A percentile compares a stretch with the other conserved stretches of the same genome.
Conservation (phyloP, 768 basidiomycete species). For the Hypsizygus marmoreus region DNA sequence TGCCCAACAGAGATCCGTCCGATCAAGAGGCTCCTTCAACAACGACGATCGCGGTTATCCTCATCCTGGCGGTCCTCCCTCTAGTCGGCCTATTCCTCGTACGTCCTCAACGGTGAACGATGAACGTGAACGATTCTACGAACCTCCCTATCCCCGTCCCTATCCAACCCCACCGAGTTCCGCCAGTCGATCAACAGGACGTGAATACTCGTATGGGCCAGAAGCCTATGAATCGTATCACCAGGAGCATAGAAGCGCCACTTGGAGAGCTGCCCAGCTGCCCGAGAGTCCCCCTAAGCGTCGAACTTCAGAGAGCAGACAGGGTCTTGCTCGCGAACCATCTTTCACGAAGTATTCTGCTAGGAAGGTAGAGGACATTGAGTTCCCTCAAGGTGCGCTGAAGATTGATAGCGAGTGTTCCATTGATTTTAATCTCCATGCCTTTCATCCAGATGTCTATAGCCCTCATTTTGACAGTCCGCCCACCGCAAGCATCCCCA, state of each 20-base stretch:
- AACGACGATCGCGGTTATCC: conserved; percentile 20
- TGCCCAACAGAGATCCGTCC: too few species aligned
- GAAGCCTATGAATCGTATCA: conserved; percentile 3
- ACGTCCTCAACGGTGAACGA: conserved; percentile 16
- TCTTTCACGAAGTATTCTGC: conserved; percentile 17
- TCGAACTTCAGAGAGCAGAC: conserved; percentile 17
- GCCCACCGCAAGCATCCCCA: conserved; percentile 19
- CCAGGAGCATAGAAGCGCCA: conserved; percentile 2
- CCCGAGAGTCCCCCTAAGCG: conserved; percentile 19
- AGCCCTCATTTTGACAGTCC: conserved; percentile 13
- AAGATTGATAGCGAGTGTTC: not conserved
- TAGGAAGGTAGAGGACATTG: conserved; percentile 12
- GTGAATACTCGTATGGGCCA: conserved; percentile 13
- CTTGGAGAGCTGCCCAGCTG: conserved; percentile 19
- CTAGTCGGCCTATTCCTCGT: conserved; percentile 8
- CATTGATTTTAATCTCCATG: conserved; percentile 4
- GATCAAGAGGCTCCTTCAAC: conserved; percentile 26
- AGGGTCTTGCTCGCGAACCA: conserved; percentile 15
- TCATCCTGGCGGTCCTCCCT: conserved; percentile 6
- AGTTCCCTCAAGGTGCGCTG: not conserved
- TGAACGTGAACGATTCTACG: conserved; percentile 13
- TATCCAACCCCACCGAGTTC: conserved; percentile 22
- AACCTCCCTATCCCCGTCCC: conserved; percentile 10
- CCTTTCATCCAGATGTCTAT: conserved; percentile 12
- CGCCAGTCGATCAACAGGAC: conserved; percentile 12